phyloP scores from a whole-genome alignment of 73 alveolate genomes.

The Paramecium tetraurelia region DNA sequence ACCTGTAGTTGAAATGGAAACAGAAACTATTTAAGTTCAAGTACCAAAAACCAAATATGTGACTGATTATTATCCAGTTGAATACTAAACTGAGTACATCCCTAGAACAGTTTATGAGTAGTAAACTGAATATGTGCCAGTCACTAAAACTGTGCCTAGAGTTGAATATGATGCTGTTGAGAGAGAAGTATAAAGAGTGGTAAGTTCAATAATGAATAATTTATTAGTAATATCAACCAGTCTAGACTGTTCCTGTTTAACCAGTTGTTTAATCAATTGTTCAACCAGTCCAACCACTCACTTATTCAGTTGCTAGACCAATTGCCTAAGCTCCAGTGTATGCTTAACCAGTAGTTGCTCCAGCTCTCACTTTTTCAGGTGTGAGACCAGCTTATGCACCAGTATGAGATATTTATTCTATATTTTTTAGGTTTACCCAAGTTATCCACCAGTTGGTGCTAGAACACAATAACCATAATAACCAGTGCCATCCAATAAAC shows the following conservation, averaged over 20 bases:
- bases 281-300: background rate
- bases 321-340: constrained; percentile 19
- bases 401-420: background rate
- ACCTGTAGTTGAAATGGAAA: constrained; percentile 56
- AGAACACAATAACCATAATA: background rate
- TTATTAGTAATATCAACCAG: background rate
- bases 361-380: background rate
- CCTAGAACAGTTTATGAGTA: constrained; percentile 47
- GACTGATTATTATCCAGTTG: constrained; percentile 64
- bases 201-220: background rate
- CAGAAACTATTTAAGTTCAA: constrained; percentile 19
- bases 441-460: background rate
- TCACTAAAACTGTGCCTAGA: constrained; percentile 43
- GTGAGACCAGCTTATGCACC: constrained; percentile 16
- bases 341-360: constrained; percentile 17
- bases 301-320: constrained; percentile 19
- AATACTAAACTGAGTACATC: constrained; percentile 50
- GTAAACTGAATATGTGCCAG: constrained; percentile 56
- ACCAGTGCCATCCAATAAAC: background rate
- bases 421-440: background rate
- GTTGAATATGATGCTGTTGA: constrained; percentile 57
- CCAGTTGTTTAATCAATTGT: background rate
- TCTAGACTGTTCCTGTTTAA: background rate
- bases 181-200: constrained; percentile 43
- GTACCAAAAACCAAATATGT: constrained; percentile 57